These are phyloP conservation scores for Fusarium staphyleae DNA, from an alignment of 2,329 filamentous ascomycete species.

Conservation along the genomic window DNA sequence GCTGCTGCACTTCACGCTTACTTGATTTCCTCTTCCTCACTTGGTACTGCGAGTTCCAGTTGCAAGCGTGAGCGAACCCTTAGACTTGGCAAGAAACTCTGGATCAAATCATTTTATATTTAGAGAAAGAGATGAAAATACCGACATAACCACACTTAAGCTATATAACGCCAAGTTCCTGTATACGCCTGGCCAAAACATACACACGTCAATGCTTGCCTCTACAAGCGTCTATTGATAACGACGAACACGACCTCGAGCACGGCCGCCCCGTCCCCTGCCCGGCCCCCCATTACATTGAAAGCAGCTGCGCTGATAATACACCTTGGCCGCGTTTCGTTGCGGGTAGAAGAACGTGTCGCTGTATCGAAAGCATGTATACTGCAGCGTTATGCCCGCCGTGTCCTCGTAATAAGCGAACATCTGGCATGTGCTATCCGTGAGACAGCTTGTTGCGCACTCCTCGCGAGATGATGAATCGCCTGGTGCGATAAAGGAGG, in stretches of 20 bases:
- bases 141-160: no score
- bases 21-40: no score
- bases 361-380: background rate
- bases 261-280: no score
- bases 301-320: background rate
- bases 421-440: background rate
- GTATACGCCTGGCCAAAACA: no score
- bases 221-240: background rate
- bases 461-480: background rate
- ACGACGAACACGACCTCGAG: background rate
- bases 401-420: background rate
- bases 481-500: background rate
- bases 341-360: background rate
- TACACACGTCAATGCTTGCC: no score
- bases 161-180: no score
- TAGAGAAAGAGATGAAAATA: no score
- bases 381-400: background rate
- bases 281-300: background rate
- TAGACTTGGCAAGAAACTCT: no score
- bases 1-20: no score
- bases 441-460: background rate
- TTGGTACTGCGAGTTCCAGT: no score
- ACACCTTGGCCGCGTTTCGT: background rate
- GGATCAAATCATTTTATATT: no score
- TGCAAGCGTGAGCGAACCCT: no score